Percentiles rank a stretch among this genome's conserved stretches.
Conservation (phyloP, 805 yeast species). For the Kuraishia hungarica region DNA sequence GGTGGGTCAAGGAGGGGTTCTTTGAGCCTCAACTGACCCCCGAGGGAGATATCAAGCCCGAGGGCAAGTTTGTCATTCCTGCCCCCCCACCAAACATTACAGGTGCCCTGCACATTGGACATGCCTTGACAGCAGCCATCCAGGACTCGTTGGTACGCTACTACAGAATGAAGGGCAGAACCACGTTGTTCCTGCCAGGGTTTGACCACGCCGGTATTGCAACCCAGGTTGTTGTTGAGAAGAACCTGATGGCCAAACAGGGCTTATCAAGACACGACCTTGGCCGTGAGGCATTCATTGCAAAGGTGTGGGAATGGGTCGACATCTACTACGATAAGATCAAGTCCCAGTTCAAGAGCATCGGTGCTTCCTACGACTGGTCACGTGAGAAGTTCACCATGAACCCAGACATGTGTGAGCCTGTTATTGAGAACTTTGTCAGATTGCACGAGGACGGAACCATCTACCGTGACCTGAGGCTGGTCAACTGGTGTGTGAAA, state of each 20-base stretch:
- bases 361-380: conserved; percentile 99
- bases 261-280: conserved; percentile 88
- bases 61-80: conserved; percentile 83
- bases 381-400: conserved; percentile 88
- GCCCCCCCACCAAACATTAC: conserved; percentile 99
- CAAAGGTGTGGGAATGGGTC: conserved; percentile 97
- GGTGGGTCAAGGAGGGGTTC: conserved; percentile 90
- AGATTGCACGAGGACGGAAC: conserved; percentile 90
- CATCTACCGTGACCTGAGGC: conserved; percentile 86
- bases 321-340: conserved; percentile 85
- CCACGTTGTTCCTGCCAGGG: conserved; percentile 89
- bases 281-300: conserved; percentile 85
- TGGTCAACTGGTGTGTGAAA: conserved; percentile 95
- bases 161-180: conserved; percentile 95
- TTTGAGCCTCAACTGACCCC: conserved; percentile 79
- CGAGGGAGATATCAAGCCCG: conserved; percentile 71
- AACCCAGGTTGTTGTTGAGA: conserved; percentile 96
- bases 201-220: conserved; percentile 99
- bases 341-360: conserved; percentile 70
- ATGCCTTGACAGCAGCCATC: conserved; percentile 89
- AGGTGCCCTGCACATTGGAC: conserved; percentile 98
- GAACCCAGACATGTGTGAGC: conserved; percentile 63
- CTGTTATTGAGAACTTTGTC: conserved; percentile 89
- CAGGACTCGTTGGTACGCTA: conserved; percentile 91
- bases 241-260: conserved; percentile 84